Percentiles rank a stretch among this genome's conserved stretches.
Conservation (phyloP, 2,329 filamentous ascomycete species). For the Aureobasidium sp. region DNA sequence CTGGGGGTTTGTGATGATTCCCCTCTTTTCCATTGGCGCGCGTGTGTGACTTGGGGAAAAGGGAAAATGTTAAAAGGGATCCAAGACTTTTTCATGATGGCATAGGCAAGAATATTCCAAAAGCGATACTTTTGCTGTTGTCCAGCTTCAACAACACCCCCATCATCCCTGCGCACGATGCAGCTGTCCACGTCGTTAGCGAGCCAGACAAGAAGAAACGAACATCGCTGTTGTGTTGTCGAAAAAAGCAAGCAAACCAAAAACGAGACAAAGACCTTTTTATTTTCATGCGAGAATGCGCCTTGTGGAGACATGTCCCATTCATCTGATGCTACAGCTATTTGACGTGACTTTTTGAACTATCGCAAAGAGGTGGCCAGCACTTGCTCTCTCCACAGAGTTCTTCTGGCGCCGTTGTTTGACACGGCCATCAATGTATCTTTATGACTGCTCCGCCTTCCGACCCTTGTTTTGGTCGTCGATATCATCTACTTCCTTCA, state of each 20-base stretch:
- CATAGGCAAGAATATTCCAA: slow-evolving; percentile 8
- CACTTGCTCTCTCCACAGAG: background rate
- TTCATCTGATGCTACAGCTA: background rate
- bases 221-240: slow-evolving; percentile 1
- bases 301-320: background rate
- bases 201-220: background rate
- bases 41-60: background rate
- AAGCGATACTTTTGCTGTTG: slow-evolving; percentile 1
- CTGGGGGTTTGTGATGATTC: slow-evolving; percentile 1
- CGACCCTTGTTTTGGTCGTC: background rate
- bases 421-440: background rate
- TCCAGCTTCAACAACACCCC: background rate
- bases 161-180: background rate
- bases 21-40: background rate
- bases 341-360: background rate
- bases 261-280: slow-evolving; percentile 4
- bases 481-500: background rate
- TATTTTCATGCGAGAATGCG: background rate
- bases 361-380: background rate
- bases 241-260: slow-evolving; percentile 1
- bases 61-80: slow-evolving; percentile 4
- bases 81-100: slow-evolving; percentile 8
- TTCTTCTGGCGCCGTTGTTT: background rate
- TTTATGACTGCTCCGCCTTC: background rate
- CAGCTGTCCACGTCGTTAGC: background rate